Evolutionary conservation across 2,329 filamentous ascomycete species (phyloP), one percentile per base, ranked within the genome.

Genomic region (Huntiella savannae): DNA sequence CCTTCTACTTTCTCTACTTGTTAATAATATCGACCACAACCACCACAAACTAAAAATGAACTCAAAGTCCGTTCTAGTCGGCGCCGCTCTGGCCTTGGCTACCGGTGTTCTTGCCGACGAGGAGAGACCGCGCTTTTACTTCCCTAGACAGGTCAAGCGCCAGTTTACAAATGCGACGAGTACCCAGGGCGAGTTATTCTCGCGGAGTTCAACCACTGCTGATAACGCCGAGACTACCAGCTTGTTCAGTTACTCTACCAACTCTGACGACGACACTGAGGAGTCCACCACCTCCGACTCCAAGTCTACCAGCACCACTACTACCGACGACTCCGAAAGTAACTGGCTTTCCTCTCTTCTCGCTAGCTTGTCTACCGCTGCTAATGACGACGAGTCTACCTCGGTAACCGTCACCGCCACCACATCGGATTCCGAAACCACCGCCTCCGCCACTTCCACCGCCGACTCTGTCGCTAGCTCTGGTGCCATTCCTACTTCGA

Each of bases 81-180:
- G 66, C 53, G 66, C 67, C 58, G 65, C 66, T 15, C 54, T 73
- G 54, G 66, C 65, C 52, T 59, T 70, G 50, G 63, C 67, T 49
- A 62, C 67, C 33, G 62, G 66, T 3, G 55, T 63, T n/a, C 63
- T 61, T 47, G 59, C 60, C 52, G 68, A 66, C 16, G 62, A 67
- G 46, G 53, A 57, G 34, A 60, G 62, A 51, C 70, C 71, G 13
- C 67, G 63, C 55, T 71, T 73, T 54, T 76, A 75, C 57, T 75
- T 70, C 51, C 73, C 73, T 10, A 64, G 68, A 47, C 64, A 73
- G 38, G 62, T 76, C 54, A 75, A 69, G 60, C 65, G 71, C 46
- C 62, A 69, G 49, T 62, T 66, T 45, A 54, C 54, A 50, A 70
- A 71, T 54, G 57, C 56, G 11, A 67, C 65, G n/a, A 55, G 57